These are phyloP conservation scores for Ustilago curta DNA, from an alignment of 1,284 basidiomycete genomes.

Conservation along the genomic window DNA sequence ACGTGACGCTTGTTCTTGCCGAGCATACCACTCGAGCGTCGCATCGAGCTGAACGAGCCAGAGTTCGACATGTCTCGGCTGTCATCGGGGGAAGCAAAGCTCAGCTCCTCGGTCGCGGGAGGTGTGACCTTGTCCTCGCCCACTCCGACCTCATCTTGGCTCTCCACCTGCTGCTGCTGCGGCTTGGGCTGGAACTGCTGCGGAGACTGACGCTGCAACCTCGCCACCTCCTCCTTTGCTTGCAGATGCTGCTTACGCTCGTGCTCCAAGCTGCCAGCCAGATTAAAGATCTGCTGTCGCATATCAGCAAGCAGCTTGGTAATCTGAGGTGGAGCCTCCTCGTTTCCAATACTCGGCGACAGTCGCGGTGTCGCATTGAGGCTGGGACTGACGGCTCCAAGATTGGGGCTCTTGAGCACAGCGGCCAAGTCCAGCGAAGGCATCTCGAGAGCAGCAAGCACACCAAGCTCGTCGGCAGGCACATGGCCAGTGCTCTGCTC, in stretches of 20 bases:
- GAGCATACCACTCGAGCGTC: slow-evolving; percentile 31
- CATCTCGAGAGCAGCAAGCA: slow-evolving; percentile 41
- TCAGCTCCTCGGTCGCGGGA: slow-evolving; percentile 10
- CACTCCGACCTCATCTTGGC: not conserved
- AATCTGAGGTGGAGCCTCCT: slow-evolving; percentile 53
- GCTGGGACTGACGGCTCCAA: slow-evolving; percentile 44
- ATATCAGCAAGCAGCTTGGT: slow-evolving; percentile 65
- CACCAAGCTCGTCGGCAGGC: slow-evolving; percentile 45
- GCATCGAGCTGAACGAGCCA: slow-evolving; percentile 20
- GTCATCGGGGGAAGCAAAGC: slow-evolving; percentile 29
- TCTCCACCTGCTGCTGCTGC: slow-evolving; percentile 1
- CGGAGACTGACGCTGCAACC: slow-evolving; percentile 29
- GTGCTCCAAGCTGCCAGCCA: slow-evolving; percentile 64
- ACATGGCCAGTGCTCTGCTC: slow-evolving; percentile 26
- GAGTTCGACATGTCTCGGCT: slow-evolving; percentile 20
- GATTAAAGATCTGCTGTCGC: slow-evolving; percentile 68
- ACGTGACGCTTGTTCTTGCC: slow-evolving; percentile 63
- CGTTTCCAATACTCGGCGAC: slow-evolving; percentile 44
- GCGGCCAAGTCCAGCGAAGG: slow-evolving; percentile 38
- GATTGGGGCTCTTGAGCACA: slow-evolving; percentile 48
- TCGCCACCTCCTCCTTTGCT: slow-evolving; percentile 51
- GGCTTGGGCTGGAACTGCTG: slow-evolving; percentile 1
- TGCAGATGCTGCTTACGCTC: slow-evolving; percentile 63
- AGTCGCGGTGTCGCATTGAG: slow-evolving; percentile 23
- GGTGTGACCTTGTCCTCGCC: not conserved